Percentiles rank a stretch among this genome's conserved stretches.
These are phyloP conservation scores for Porcisia hertigi DNA, from an alignment of 208 protist genomes.

Conservation along the genomic window DNA sequence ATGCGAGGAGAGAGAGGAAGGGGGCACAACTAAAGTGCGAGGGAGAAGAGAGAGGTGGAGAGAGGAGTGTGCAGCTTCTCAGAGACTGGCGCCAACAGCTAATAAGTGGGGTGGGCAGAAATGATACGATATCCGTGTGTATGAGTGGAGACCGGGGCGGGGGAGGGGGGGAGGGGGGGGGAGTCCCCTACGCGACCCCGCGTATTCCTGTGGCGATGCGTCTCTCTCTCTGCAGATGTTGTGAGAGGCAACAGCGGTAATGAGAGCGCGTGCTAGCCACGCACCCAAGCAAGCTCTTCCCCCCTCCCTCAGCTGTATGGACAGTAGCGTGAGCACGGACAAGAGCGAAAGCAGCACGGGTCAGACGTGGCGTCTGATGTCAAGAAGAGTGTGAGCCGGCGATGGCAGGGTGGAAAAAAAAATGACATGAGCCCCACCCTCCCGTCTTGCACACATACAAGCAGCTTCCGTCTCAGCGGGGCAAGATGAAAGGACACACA, in stretches of 20 bases:
- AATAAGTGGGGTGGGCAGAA: not conserved
- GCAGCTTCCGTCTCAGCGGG: not conserved
- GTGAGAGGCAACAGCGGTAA: not conserved
- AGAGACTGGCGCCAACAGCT: not conserved
- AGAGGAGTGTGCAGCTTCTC: not conserved
- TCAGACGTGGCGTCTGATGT: not conserved
- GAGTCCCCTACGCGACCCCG: not conserved
- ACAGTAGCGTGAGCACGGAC: not conserved
- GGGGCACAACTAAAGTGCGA: not conserved
- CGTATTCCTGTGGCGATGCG: not conserved
- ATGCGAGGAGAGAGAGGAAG: not conserved
- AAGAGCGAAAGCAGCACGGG: constrained; percentile 11
- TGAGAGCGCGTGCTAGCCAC: not conserved
- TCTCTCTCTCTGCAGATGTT: not conserved
- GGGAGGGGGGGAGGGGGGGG: not conserved
- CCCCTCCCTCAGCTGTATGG: too few relatives aligned
- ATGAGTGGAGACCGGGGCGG: not conserved
- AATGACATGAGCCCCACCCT: too few relatives aligned
- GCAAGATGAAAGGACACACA: not conserved
- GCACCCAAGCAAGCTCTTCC: not conserved
- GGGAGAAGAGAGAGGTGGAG: not conserved
- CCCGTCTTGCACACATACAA: too few relatives aligned
- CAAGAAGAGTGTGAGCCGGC: not conserved
- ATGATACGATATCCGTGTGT: not conserved
- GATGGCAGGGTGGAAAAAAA: too few relatives aligned